These are phyloP conservation scores for Leishmania gerbilli DNA, from an alignment of 208 protist genomes.

Conservation along the genomic window DNA sequence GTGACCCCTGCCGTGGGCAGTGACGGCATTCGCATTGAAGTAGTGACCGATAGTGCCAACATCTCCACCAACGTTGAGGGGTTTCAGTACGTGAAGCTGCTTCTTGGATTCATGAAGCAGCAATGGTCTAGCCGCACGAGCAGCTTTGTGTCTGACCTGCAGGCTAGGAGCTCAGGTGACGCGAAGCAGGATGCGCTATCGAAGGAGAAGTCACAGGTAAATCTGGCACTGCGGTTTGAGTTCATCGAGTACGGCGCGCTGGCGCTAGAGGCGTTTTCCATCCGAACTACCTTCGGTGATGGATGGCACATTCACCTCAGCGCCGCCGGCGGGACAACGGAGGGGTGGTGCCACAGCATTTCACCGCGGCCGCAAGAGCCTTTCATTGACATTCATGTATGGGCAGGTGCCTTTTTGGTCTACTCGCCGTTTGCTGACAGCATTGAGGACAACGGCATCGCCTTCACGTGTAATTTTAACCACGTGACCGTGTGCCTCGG, in stretches of 20 bases:
- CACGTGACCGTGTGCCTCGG: slow-evolving; percentile 40
- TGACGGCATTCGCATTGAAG: neutral
- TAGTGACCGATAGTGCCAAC: slow-evolving; percentile 11
- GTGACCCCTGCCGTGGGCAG: neutral
- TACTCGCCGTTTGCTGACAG: slow-evolving; percentile 44
- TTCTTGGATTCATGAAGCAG: slow-evolving; percentile 3
- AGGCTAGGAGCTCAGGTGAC: neutral
- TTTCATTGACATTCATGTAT: slow-evolving; percentile 36
- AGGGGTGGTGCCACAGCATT: slow-evolving; percentile 34
- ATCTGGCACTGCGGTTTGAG: slow-evolving; percentile 11
- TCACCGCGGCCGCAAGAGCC: slow-evolving; percentile 21
- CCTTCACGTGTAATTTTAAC: slow-evolving; percentile 38
- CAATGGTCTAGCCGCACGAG: slow-evolving; percentile 7
- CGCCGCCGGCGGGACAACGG: slow-evolving; percentile 30
- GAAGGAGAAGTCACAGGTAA: neutral
- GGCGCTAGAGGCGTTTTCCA: slow-evolving; percentile 20
- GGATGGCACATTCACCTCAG: slow-evolving; percentile 50
- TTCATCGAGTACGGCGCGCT: slow-evolving; percentile 32
- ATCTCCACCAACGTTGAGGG: slow-evolving; percentile 30
- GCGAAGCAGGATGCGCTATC: neutral
- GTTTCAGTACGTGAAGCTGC: slow-evolving; percentile 24
- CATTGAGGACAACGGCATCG: slow-evolving; percentile 53
- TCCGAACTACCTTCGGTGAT: slow-evolving; percentile 19
- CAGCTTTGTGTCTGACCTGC: neutral
- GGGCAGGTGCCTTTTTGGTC: slow-evolving; percentile 43